These are phyloP conservation scores for Crotalaria pallida DNA, from an alignment of 306 rosid species.

Conservation along the genomic window DNA sequence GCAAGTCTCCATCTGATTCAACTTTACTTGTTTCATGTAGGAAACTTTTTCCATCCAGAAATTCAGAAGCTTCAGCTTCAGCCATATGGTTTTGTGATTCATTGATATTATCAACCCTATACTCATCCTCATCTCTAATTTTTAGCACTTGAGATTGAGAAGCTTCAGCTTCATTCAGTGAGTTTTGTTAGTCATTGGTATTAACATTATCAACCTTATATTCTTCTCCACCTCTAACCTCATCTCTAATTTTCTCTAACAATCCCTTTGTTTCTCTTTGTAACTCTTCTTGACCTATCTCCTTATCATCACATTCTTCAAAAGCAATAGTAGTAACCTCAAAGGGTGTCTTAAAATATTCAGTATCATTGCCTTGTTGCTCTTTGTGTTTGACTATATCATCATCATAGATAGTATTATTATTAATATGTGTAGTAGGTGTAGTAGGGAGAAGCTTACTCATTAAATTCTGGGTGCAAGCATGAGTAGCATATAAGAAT, in stretches of 20 bases:
- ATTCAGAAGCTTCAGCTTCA: too few species aligned
- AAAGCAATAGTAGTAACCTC: slow-evolving; percentile 20
- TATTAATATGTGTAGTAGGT: slow-evolving; percentile 21
- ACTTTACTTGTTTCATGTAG: background rate
- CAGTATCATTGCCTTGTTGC: slow-evolving; percentile 7
- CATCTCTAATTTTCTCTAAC: slow-evolving; percentile 48
- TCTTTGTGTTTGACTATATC: background rate
- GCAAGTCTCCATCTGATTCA: slow-evolving; percentile 14
- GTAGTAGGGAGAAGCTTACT: slow-evolving; percentile 55
- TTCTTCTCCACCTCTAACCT: slow-evolving; percentile 26
- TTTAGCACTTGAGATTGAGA: slow-evolving; percentile 16
- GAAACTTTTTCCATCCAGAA: too few species aligned
- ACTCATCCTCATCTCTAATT: too few species aligned
- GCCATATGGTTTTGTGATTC: too few species aligned
- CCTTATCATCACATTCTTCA: slow-evolving; percentile 29
- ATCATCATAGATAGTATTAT: background rate
- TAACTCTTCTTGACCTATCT: slow-evolving; percentile 32
- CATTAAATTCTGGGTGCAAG: slow-evolving; percentile 53
- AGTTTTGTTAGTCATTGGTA: background rate
- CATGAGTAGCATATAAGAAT: slow-evolving; percentile 53
- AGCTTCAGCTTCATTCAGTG: slow-evolving; percentile 22
- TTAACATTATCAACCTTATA: background rate
- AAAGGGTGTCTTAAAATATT: slow-evolving; percentile 12
- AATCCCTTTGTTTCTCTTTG: slow-evolving; percentile 40
- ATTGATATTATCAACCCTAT: too few species aligned